Base-by-base conservation (phyloP, 768 basidiomycete genomes). In the Panaeolus cyanescens region DNA sequence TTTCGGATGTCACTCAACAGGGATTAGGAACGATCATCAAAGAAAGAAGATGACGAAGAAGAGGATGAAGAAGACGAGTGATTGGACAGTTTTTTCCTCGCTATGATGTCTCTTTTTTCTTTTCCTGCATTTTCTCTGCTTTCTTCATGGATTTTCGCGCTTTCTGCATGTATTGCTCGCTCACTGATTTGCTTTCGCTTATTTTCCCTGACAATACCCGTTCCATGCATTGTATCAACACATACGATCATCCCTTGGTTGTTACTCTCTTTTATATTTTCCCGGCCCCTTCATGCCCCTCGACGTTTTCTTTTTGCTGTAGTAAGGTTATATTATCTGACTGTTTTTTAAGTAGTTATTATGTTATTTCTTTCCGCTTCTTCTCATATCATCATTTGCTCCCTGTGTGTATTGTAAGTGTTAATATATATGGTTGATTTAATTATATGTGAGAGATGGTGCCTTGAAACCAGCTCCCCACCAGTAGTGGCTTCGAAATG, bases 351-450 rank as follows among this genome's bases (percentile, higher is more conserved):
- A 22, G 45, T 50, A 50, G 45, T 50, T 50, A 50, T 50, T 12
- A 15, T 50, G 22, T 50, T 28, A 19, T 39, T 17, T 39, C 40
- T 42, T 28, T 50, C 33, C 45, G 25, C 9, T 50, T 6, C 9
- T 13, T 50, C 25, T 25, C 45, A 1, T 50, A 13, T 50, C 25
- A 20, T 50, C 30, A 28, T 50, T 28, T 25, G 25, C 25, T 17
- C 22, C 39, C 39, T 20, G 45, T 50, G 25, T 50, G 45, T 50
- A 50, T 50, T 50, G 45, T 50, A 50, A 50, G 45, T 50, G 25
- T 42, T 42, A n/a, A 19, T 50, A 50, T 10, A 50, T 50, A 28
- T n/a, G 22, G 25, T 9, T 28, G 45, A 50, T 50, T 50, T 50
- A 50, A 50, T 42, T n/a, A 17, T 7, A 42, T 42, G 7, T 8